Conservation (phyloP, 1,139 yeast species). For the Kodamaea ohmeri region DNA sequence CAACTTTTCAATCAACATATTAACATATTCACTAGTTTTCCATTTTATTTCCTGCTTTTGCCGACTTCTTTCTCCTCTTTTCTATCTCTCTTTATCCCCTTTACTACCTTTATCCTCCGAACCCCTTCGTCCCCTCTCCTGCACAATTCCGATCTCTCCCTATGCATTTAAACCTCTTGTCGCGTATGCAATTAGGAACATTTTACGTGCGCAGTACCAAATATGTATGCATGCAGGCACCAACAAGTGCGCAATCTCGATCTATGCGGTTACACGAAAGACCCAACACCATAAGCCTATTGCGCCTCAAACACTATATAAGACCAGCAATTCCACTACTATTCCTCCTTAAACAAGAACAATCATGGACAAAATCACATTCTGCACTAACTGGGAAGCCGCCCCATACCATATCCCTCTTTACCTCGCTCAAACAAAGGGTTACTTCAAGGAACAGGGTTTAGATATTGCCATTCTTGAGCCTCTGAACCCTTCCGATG, state of each 20-base stretch:
- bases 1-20: too few relatives aligned
- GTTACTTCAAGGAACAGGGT: conserved; percentile 50
- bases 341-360: neutral
- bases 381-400: conserved; percentile 55
- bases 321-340: neutral
- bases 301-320: neutral
- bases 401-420: conserved; percentile 58
- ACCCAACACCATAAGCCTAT: too few relatives aligned
- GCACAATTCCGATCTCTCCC: too few relatives aligned
- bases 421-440: conserved; percentile 49
- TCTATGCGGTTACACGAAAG: neutral
- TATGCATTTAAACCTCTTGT: neutral
- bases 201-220: neutral
- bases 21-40: too few relatives aligned
- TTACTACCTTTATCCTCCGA: too few relatives aligned
- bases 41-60: too few relatives aligned
- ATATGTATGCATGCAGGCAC: neutral
- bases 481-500: conserved; percentile 60
- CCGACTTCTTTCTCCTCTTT: too few relatives aligned
- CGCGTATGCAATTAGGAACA: neutral
- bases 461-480: conserved; percentile 52
- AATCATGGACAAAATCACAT: conserved; percentile 44
- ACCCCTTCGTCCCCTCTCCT: neutral
- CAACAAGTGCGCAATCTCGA: neutral
- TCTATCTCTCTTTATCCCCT: too few relatives aligned